Evolutionary conservation across 805 yeast species (phyloP).

Genomic region (Candida nemodendra): DNA sequence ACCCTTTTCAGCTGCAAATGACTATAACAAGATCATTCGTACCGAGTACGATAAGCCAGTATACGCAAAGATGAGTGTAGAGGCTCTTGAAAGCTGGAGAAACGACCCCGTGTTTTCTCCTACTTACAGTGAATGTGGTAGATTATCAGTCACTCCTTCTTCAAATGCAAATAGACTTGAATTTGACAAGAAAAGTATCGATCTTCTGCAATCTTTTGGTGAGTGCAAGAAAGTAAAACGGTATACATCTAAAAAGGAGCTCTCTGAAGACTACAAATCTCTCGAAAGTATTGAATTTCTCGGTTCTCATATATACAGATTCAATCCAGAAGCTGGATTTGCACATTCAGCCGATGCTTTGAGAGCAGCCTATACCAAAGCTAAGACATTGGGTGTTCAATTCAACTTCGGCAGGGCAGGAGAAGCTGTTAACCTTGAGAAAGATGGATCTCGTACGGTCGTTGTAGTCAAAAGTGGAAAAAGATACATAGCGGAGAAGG

Average conservation of each 20-base stretch:
- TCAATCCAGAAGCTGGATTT: conserved; percentile 42
- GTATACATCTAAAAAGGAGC: conserved; percentile 28
- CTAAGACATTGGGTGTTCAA: conserved; percentile 31
- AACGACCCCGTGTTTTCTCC: conserved; percentile 33
- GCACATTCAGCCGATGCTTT: conserved; percentile 43
- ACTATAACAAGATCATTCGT: conserved; percentile 48
- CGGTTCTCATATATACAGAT: conserved; percentile 17
- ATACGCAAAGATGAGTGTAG: conserved; percentile 43
- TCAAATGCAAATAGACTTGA: conserved; percentile 32
- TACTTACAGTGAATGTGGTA: conserved; percentile 40
- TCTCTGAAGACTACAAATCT: conserved; percentile 25
- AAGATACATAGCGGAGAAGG: conserved; percentile 33
- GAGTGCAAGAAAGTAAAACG: conserved; percentile 30
- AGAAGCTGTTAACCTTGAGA: conserved; percentile 18
- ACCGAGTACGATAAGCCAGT: conserved; percentile 43
- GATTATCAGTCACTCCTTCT: conserved; percentile 38
- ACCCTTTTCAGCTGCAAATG: conserved; percentile 47
- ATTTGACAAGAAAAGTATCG: conserved; percentile 40
- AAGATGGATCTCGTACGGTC: conserved; percentile 12
- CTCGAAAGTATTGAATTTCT: conserved; percentile 14
- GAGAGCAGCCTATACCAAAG: conserved; percentile 31
- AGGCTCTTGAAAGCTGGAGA: conserved; percentile 43
- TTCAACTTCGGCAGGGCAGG: conserved; percentile 36
- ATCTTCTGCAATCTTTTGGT: conserved; percentile 31
- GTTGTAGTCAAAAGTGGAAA: conserved; percentile 31